Conservation (phyloP, 2,329 filamentous ascomycete species). For the Exophiala alcalophila region DNA sequence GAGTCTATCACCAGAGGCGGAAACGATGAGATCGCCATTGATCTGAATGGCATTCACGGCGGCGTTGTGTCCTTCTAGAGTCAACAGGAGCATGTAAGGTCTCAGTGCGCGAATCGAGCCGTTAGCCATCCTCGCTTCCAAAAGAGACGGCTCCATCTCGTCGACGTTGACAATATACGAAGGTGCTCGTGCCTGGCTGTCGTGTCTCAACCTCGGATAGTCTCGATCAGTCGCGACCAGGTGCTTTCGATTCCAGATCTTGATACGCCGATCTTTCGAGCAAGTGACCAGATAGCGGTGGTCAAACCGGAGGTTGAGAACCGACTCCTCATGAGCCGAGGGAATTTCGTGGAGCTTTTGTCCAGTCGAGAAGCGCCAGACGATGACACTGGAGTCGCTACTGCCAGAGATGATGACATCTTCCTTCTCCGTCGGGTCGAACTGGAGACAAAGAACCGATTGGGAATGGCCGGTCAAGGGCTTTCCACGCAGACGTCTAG, state of each 20-base stretch:
- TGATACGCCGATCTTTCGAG: constrained; percentile 95
- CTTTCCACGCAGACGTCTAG: constrained; percentile 69
- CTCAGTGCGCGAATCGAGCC: constrained; percentile 47
- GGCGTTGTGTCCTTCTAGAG: constrained; percentile 77
- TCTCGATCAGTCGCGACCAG: constrained; percentile 51
- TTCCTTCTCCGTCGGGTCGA: constrained; percentile 81
- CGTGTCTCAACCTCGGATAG: constrained; percentile 38
- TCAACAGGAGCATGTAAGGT: constrained; percentile 74
- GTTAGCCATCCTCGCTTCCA: constrained; percentile 45
- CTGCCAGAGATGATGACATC: constrained; percentile 94
- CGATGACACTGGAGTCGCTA: constrained; percentile 83
- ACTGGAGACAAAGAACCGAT: constrained; percentile 91
- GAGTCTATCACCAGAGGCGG: constrained; percentile 86
- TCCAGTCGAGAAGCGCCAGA: constrained; percentile 93
- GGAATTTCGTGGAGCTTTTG: constrained; percentile 72
- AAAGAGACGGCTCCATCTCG: constrained; percentile 39
- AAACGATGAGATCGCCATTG: constrained; percentile 79
- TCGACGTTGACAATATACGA: constrained; percentile 55
- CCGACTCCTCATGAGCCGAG: constrained; percentile 81
- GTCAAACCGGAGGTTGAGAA: constrained; percentile 90
- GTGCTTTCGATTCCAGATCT: constrained; percentile 81
- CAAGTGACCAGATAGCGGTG: constrained; percentile 89
- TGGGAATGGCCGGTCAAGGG: constrained; percentile 75
- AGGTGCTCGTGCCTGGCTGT: constrained; percentile 42
- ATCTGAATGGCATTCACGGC: constrained; percentile 97